Conservation (phyloP, 192 early-diverging fungal genomes). For the Coemansia sp. region DNA sequence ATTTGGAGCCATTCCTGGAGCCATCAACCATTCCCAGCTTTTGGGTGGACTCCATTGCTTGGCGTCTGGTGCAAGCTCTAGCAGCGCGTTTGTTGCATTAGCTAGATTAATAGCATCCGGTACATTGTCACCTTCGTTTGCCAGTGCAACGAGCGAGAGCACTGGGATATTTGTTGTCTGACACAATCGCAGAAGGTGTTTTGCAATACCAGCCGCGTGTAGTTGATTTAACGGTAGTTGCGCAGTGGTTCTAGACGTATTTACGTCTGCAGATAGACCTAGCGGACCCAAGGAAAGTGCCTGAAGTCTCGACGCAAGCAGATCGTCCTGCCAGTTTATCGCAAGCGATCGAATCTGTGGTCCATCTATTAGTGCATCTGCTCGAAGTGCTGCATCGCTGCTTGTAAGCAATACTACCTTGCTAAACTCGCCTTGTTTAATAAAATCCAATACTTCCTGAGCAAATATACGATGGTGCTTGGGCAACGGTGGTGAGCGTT, state of each 20-base stretch:
- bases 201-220: constrained; percentile 61
- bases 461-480: constrained; percentile 55
- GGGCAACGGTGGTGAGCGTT: constrained; percentile 63
- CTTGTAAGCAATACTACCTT: constrained; percentile 64
- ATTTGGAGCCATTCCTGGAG: constrained; percentile 15
- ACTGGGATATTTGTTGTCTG: constrained; percentile 44
- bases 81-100: constrained; percentile 46
- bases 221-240: constrained; percentile 50
- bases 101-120: constrained; percentile 65
- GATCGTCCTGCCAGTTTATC: constrained; percentile 53
- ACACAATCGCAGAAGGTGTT: constrained; percentile 55
- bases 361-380: constrained; percentile 62
- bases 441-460: constrained; percentile 59
- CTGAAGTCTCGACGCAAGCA: constrained; percentile 24
- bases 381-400: constrained; percentile 64
- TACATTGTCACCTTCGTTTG: constrained; percentile 73
- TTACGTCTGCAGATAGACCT: background rate
- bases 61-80: constrained; percentile 18
- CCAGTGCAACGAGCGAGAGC: constrained; percentile 61
- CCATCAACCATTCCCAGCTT: constrained; percentile 52
- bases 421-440: constrained; percentile 54
- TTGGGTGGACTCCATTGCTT: constrained; percentile 32
- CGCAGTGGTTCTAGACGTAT: background rate
- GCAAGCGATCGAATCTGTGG: constrained; percentile 49
- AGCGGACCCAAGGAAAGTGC: constrained; percentile 26